phyloP scores from a whole-genome alignment of 2,329 filamentous ascomycete genomes.

The Dothideomycetes sp. region DNA sequence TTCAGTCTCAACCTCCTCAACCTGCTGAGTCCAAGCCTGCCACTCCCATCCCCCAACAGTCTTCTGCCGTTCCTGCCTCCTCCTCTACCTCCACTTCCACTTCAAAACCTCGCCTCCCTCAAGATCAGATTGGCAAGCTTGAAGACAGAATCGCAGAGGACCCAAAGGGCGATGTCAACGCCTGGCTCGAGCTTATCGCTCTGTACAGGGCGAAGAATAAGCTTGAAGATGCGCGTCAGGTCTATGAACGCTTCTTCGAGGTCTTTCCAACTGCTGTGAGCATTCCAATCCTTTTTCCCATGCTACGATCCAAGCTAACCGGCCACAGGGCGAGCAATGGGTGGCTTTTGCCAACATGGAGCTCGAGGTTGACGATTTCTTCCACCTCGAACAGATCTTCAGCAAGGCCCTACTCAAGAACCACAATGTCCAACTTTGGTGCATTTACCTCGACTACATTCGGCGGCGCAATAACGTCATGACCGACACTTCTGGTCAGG shows the following conservation, averaged over 20 bases:
- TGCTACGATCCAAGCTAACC: conserved; percentile 21
- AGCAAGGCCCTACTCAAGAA: conserved; percentile 66
- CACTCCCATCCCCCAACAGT: conserved; percentile 12
- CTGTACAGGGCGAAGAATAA: conserved; percentile 76
- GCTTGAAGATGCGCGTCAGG: conserved; percentile 65
- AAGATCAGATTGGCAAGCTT: conserved; percentile 67
- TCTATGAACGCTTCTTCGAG: conserved; percentile 78
- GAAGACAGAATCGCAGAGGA: conserved; percentile 90
- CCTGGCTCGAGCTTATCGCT: conserved; percentile 78
- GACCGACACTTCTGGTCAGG: conserved; percentile 64
- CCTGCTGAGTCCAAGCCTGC: conserved; percentile 11
- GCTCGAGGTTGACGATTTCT: conserved; percentile 72
- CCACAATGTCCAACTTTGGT: conserved; percentile 80
- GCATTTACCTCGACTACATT: conserved; percentile 88
- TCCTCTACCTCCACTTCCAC: conserved; percentile 16
- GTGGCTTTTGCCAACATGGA: conserved; percentile 83
- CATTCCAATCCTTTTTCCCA: conserved; percentile 15
- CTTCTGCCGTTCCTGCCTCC: conserved; percentile 10
- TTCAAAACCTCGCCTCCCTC: conserved; percentile 47
- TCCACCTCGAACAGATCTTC: conserved; percentile 73
- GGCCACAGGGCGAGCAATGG: conserved; percentile 74
- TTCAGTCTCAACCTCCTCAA: conserved; percentile 12
- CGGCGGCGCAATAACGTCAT: conserved; percentile 81
- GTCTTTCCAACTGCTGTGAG: conserved; percentile 86
- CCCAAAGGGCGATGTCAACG: conserved; percentile 81